Conservation (phyloP, 225 moss, liverwort and hornwort species). For the Sphagnum tenellum region DNA sequence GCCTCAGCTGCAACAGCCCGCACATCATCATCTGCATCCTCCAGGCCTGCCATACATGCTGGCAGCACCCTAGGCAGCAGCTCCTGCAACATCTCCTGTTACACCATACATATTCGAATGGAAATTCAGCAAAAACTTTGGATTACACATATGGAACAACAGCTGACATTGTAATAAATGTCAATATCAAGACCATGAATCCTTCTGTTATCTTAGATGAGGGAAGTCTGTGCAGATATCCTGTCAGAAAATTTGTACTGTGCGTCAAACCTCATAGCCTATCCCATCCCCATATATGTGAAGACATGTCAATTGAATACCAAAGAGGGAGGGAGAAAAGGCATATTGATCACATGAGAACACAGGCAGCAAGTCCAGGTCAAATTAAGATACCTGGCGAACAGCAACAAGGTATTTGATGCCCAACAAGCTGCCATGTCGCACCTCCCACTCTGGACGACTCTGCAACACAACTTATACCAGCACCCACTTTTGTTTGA, state of each 20-base stretch:
- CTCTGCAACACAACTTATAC: slow-evolving; percentile 31
- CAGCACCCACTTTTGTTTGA: slow-evolving; percentile 15
- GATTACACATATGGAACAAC: no score
- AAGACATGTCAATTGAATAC: no score
- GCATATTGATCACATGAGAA: no score
- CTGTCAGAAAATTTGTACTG: no score
- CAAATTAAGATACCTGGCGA: slow-evolving; percentile 41
- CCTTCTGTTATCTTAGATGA: no score
- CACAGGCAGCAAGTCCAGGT: no score
- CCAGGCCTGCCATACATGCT: slow-evolving; percentile 86
- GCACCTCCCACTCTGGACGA: slow-evolving; percentile 86
- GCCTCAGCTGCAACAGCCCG: slow-evolving; percentile 93
- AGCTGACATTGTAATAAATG: no score
- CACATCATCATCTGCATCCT: slow-evolving; percentile 90
- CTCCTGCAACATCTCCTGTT: slow-evolving; percentile 72
- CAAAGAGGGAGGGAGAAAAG: not conserved
- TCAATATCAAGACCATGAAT: no score
- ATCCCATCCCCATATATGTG: no score
- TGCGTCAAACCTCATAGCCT: no score
- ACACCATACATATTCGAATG: not conserved
- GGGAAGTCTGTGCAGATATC: no score
- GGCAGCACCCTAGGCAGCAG: slow-evolving; percentile 81
- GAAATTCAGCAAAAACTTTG: no score
- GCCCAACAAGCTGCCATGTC: slow-evolving; percentile 89
- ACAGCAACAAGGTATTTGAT: slow-evolving; percentile 93